These are phyloP conservation scores for Sequoia sempervirens DNA, from an alignment of 75 land plant species.

Conservation along the genomic window DNA sequence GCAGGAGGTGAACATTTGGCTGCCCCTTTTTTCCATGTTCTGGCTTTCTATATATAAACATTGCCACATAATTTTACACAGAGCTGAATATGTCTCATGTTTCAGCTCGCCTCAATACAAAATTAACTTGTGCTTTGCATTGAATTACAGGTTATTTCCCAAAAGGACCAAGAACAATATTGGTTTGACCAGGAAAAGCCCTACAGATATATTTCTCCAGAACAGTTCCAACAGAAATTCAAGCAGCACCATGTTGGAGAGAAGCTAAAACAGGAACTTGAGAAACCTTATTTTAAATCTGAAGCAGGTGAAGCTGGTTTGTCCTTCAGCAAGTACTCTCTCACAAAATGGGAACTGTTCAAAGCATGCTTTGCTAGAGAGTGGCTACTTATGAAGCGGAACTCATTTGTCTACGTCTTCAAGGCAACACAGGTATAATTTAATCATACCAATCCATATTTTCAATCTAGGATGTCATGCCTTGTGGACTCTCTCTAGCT, in stretches of 20 bases:
- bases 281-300: constrained; percentile 41
- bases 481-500: background rate
- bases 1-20: constrained; percentile 56
- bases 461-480: background rate
- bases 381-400: constrained; percentile 65
- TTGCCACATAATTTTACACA: background rate
- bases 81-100: background rate
- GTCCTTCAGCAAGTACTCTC: constrained; percentile 34
- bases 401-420: constrained; percentile 66
- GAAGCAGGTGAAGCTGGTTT: constrained; percentile 30
- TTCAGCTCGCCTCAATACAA: background rate
- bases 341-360: constrained; percentile 59
- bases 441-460: background rate
- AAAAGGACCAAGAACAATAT: constrained; percentile 79
- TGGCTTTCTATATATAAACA: background rate
- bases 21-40: background rate
- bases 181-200: constrained; percentile 39
- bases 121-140: background rate
- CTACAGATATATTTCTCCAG: constrained; percentile 52
- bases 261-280: constrained; percentile 32
- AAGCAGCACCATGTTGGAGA: constrained; percentile 34
- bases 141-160: constrained; percentile 59
- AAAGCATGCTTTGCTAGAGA: constrained; percentile 62
- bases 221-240: constrained; percentile 48
- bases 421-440: constrained; percentile 57